phyloP scores from a whole-genome alignment of 1,139 yeast species.

The Geotrichum bryndzae region DNA sequence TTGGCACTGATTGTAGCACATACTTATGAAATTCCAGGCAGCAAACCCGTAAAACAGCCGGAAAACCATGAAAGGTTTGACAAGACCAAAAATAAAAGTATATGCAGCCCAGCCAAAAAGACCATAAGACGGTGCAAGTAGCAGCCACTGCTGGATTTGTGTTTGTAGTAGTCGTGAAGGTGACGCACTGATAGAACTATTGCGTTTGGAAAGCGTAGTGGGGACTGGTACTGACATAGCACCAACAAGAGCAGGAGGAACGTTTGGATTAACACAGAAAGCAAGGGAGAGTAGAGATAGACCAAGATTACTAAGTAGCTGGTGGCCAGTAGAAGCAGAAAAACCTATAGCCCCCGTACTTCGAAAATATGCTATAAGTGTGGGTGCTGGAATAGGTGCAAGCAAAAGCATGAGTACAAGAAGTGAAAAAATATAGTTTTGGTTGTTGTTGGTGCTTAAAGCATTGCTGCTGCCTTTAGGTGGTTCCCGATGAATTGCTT shows the following conservation, averaged over 20 bases:
- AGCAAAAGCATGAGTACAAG: slow-evolving; percentile 32
- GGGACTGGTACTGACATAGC: background rate
- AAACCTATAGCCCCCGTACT: slow-evolving; percentile 29
- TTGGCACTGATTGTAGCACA: background rate
- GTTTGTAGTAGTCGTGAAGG: background rate
- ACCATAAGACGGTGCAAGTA: background rate
- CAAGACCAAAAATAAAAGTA: background rate
- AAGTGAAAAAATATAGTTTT: slow-evolving; percentile 28
- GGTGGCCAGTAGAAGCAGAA: slow-evolving; percentile 30
- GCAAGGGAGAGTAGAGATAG: background rate
- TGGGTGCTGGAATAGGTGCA: slow-evolving; percentile 33
- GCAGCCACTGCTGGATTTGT: background rate
- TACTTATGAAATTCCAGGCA: background rate
- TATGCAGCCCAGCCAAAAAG: background rate
- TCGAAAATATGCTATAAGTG: slow-evolving; percentile 35
- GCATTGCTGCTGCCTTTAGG: background rate
- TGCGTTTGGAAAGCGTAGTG: background rate
- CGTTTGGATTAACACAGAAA: background rate
- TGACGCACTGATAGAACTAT: background rate
- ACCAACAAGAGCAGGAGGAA: background rate
- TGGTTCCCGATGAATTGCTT: slow-evolving; percentile 8
- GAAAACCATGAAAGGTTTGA: background rate
- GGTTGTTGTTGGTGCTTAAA: background rate
- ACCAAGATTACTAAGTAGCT: slow-evolving; percentile 12
- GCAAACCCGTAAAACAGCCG: background rate